Conservation (phyloP, 805 yeast genomes). For the Hanseniaspora occidentalis region DNA sequence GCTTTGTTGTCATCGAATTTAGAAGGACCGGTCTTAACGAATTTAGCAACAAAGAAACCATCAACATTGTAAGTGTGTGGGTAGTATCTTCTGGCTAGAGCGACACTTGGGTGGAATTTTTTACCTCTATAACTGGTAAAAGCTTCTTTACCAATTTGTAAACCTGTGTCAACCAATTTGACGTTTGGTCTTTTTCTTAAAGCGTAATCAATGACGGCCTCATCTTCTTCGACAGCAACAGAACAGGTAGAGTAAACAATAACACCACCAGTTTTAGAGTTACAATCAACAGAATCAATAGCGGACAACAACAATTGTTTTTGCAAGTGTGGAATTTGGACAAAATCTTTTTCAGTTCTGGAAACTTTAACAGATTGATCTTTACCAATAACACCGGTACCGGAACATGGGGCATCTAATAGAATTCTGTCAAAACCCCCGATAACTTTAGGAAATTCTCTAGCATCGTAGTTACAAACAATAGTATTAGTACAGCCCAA, state of each 20-base stretch:
- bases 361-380: slow-evolving; percentile 89
- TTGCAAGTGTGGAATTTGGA: slow-evolving; percentile 92
- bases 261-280: slow-evolving; percentile 82
- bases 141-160: slow-evolving; percentile 92
- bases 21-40: slow-evolving; percentile 79
- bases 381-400: slow-evolving; percentile 98
- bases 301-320: slow-evolving; percentile 89
- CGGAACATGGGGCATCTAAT: slow-evolving; percentile 98
- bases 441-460: slow-evolving; percentile 95
- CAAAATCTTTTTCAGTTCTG: slow-evolving; percentile 92
- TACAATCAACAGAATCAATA: slow-evolving; percentile 92
- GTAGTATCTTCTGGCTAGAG: slow-evolving; percentile 85
- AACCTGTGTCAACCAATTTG: slow-evolving; percentile 81
- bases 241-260: slow-evolving; percentile 98
- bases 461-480: slow-evolving; percentile 95
- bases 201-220: slow-evolving; percentile 97
- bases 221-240: slow-evolving; percentile 96
- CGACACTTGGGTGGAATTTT: slow-evolving; percentile 64
- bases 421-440: slow-evolving; percentile 96
- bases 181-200: slow-evolving; percentile 93
- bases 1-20: slow-evolving; percentile 77
- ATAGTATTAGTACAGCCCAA: slow-evolving; percentile 93
- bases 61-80: slow-evolving; percentile 98
- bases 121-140: slow-evolving; percentile 90
- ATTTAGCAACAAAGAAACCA: slow-evolving; percentile 96